Conservation (phyloP, 108 stramenopile species). For the Nannochloropsis salina region DNA sequence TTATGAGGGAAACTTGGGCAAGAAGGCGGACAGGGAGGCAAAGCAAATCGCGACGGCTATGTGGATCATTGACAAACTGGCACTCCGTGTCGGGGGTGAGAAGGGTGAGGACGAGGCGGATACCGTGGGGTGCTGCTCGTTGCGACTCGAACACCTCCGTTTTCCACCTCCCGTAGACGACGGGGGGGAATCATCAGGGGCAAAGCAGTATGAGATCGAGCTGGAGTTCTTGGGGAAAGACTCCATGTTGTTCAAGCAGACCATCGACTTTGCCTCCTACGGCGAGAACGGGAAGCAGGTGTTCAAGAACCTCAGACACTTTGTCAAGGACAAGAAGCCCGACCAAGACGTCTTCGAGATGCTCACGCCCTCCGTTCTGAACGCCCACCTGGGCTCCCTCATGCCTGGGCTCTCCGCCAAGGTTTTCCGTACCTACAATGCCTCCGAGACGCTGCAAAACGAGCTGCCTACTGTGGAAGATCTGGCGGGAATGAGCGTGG, state of each 20-base stretch:
- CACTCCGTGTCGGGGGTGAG: slow-evolving; percentile 99
- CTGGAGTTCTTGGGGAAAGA: slow-evolving; percentile 99
- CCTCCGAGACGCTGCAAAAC: slow-evolving; percentile 90
- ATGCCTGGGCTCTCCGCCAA: slow-evolving; percentile 99
- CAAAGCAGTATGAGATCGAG: slow-evolving; percentile 72
- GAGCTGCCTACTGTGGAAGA: slow-evolving; percentile 77
- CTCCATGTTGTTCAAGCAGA: slow-evolving; percentile 99
- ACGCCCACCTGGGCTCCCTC: slow-evolving; percentile 50
- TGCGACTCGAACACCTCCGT: slow-evolving; percentile 95
- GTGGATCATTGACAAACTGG: slow-evolving; percentile 98
- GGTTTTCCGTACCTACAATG: slow-evolving; percentile 99
- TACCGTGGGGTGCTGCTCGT: slow-evolving; percentile 98
- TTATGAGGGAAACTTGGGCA: slow-evolving; percentile 75
- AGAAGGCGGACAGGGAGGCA: slow-evolving; percentile 69
- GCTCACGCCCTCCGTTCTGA: slow-evolving; percentile 66
- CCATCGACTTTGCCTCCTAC: slow-evolving; percentile 84
- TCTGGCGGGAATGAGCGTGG: slow-evolving; percentile 62
- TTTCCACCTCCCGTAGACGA: slow-evolving; percentile 56
- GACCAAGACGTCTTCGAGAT: slow-evolving; percentile 88
- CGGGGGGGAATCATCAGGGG: not conserved
- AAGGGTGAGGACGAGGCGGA: slow-evolving; percentile 99
- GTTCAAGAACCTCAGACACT: slow-evolving; percentile 77
- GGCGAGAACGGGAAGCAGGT: slow-evolving; percentile 50
- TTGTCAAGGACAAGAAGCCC: slow-evolving; percentile 80
- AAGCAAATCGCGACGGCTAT: slow-evolving; percentile 94